Conservation (phyloP, 148 eudicot genomes). For the Dysphania ambrosioides region DNA sequence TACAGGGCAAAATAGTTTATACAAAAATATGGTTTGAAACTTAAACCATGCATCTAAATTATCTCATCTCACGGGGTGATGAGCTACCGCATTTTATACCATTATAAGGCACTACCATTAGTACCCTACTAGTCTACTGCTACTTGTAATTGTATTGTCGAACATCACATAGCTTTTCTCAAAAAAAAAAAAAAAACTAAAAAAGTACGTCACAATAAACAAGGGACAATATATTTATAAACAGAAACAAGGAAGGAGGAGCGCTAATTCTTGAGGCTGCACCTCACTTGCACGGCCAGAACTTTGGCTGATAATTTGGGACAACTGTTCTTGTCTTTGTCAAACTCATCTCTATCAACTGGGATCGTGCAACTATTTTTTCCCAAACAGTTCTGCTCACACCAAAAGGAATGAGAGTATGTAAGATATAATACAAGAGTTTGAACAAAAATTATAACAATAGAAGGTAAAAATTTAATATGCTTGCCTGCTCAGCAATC, state of each 20-base stretch:
- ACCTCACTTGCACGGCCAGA: slow-evolving; percentile 61
- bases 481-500: slow-evolving; percentile 48
- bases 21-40: neutral
- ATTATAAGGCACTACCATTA: too few relatives aligned
- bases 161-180: too few relatives aligned
- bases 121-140: too few relatives aligned
- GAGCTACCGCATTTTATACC: too few relatives aligned
- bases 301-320: slow-evolving; percentile 35
- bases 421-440: too few relatives aligned
- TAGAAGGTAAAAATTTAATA: neutral
- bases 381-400: slow-evolving; percentile 54
- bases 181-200: too few relatives aligned
- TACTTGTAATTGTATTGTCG: too few relatives aligned
- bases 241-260: neutral
- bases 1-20: neutral
- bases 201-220: too few relatives aligned
- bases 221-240: neutral
- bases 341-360: slow-evolving; percentile 39
- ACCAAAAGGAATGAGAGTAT: neutral
- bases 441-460: neutral
- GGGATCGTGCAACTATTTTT: slow-evolving; percentile 50
- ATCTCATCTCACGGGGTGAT: neutral
- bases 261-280: slow-evolving; percentile 32
- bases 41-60: too few relatives aligned
- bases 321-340: slow-evolving; percentile 38